Evolutionary conservation across 2,329 filamentous ascomycete species (phyloP).

Genomic region (Aspergillus tanneri): DNA sequence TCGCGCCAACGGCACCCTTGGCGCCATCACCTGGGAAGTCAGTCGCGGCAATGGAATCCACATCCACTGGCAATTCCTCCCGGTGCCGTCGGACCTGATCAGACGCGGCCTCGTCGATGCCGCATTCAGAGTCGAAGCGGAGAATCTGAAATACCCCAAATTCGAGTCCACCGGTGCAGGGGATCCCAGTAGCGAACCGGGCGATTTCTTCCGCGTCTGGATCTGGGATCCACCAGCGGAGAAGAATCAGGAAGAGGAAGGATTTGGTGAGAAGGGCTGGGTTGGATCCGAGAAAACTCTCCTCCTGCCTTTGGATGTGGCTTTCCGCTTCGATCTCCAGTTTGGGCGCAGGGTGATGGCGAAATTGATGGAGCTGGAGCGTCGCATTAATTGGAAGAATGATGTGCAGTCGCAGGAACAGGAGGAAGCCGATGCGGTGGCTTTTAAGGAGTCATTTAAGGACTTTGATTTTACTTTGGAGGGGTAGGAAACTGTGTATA

Average conservation of each 20-base stretch:
- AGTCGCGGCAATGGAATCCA: conserved; percentile 79
- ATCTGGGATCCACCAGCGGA: conserved; percentile 57
- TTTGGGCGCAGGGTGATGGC: conserved; percentile 85
- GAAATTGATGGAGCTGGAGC: conserved; percentile 78
- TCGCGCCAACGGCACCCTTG: conserved; percentile 57
- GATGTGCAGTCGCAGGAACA: conserved; percentile 74
- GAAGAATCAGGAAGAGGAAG: conserved; percentile 6
- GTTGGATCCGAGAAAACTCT: conserved; percentile 60
- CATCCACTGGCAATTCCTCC: conserved; percentile 89
- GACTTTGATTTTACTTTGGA: conserved; percentile 77
- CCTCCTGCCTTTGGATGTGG: conserved; percentile 69
- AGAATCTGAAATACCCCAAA: conserved; percentile 64
- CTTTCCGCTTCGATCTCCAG: conserved; percentile 81
- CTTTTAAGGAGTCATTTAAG: conserved; percentile 79
- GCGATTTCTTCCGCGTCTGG: conserved; percentile 77
- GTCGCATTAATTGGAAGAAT: conserved; percentile 79
- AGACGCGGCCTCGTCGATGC: conserved; percentile 75
- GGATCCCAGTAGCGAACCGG: conserved; percentile 44
- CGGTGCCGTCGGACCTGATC: conserved; percentile 68
- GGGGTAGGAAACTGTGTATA: too few relatives aligned
- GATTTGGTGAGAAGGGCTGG: conserved; percentile 4
- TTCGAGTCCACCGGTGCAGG: conserved; percentile 46
- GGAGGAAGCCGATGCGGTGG: conserved; percentile 73
- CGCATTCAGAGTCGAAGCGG: conserved; percentile 82
- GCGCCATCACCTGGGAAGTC: conserved; percentile 89